Evolutionary conservation across 495 filamentous ascomycete genomes (phyloP).

Genomic region (Aspergillus coremiiformis): DNA sequence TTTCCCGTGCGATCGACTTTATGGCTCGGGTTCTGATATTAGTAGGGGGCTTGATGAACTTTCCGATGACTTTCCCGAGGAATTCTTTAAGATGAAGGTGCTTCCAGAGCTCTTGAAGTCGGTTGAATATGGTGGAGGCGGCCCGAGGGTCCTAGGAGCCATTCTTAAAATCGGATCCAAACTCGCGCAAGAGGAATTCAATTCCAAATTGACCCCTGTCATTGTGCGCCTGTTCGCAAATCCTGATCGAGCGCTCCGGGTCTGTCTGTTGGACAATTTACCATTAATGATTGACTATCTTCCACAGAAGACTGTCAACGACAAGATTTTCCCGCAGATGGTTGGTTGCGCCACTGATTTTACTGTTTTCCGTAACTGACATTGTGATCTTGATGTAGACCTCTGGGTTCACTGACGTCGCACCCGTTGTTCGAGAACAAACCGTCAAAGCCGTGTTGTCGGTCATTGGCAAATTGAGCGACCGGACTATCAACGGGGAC

Average conservation of each 20-base stretch:
- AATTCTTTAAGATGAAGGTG: conserved; percentile 95
- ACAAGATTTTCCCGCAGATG: conserved; percentile 94
- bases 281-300: conserved; percentile 87
- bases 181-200: conserved; percentile 83
- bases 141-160: conserved; percentile 79
- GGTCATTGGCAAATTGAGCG: conserved; percentile 80
- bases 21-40: not conserved
- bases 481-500: conserved; percentile 89
- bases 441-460: conserved; percentile 88
- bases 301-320: conserved; percentile 83
- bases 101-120: conserved; percentile 94
- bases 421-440: conserved; percentile 88
- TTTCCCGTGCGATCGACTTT: not conserved
- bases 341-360: conserved; percentile 31
- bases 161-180: conserved; percentile 87
- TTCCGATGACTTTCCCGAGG: conserved; percentile 89
- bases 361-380: conserved; percentile 7
- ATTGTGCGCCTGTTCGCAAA: conserved; percentile 82
- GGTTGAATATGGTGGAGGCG: conserved; percentile 94
- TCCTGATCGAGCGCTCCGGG: conserved; percentile 85
- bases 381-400: conserved; percentile 42
- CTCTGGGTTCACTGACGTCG: conserved; percentile 86
- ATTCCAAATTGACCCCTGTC: conserved; percentile 72
- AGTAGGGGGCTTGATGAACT: conserved; percentile 74
- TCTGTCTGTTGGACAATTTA: conserved; percentile 84